Base-by-base conservation (phyloP, 2,329 filamentous ascomycete species). In the Mycosphaerelloides madeirae region DNA sequence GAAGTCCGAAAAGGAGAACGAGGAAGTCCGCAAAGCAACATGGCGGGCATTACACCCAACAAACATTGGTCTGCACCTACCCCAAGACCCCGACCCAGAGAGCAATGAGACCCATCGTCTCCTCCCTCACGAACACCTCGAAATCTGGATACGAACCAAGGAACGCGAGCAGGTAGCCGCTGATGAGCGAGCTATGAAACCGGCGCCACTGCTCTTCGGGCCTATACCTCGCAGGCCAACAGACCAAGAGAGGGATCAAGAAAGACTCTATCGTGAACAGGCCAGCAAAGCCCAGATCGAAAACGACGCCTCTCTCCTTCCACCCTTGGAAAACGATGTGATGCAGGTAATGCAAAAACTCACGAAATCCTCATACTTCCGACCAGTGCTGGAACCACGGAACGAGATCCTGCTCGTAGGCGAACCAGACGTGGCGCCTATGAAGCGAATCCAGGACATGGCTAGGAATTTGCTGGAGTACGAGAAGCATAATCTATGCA, bases 321-420 rank as follows among this genome's bases (percentile, higher is more conserved):
- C 43, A 31, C 36, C 36, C 1, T 13, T 40, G 9, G 43, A 45
- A 19, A 31, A 33, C 11, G 22, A 45, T 15, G 22, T 45, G 31
- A 16, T 45, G 6, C 38, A 40, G 16, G 13, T 22, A 4, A n/a
- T 45, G 20, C 37, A 37, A 22, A 31, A 15, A 9, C 35, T 29
- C 6, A 37, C 16, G 8, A 31, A 22, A 3, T 34, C 18, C 31
- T 45, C 43, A 13, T 35, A 31, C 22, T 45, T 45, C 31, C 31
- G 37, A 6, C 43, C 43, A 4, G 19, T 45, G 31, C 15, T 45
- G 13, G 31, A 45, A 8, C 43, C 43, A n/a, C 15, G 18, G 7
- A 28, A 31, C n/a, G 36, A 39, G 29, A 29, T 45, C 12, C 25
- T 45, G 9, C 38, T 45, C 11, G 43, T 45, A 6, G 31, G 40